A percentile compares a stretch with the other conserved stretches of the same genome.
Evolutionary conservation across 2,329 filamentous ascomycete genomes (phyloP).

Genomic region (Monilinia laxa): DNA sequence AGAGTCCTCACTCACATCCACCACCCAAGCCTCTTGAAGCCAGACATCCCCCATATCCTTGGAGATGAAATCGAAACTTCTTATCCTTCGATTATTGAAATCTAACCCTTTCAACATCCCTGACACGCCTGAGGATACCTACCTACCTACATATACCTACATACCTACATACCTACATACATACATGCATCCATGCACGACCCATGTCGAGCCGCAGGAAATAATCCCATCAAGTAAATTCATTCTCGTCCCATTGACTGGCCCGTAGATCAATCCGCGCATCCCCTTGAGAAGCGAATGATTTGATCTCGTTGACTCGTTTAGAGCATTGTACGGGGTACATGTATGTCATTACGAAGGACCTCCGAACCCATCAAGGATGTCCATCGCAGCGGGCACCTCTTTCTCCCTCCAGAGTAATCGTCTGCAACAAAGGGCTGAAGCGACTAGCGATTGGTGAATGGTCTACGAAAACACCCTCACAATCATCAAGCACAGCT

Average conservation of each 20-base stretch:
- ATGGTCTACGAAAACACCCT: not conserved
- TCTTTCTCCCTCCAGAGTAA: not conserved
- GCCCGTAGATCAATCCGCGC: not conserved
- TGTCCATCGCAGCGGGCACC: not conserved
- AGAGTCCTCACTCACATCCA: too few species aligned
- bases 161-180: not conserved
- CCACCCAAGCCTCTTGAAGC: too few species aligned
- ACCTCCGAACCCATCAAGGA: not conserved
- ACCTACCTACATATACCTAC: constrained; percentile 12
- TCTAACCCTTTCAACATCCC: constrained; percentile 17
- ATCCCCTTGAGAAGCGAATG: not conserved
- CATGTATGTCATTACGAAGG: constrained; percentile 9
- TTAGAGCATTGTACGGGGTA: not conserved
- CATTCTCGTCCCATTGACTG: constrained; percentile 8
- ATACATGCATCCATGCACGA: constrained; percentile 21
- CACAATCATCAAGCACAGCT: not conserved
- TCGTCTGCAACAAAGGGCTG: constrained; percentile 1
- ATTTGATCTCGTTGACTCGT: not conserved
- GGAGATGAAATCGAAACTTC: too few species aligned
- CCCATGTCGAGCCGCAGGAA: constrained; percentile 10
- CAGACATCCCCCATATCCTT: too few species aligned
- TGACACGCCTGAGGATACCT: not conserved
- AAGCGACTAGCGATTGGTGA: not conserved
- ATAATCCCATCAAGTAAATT: constrained; percentile 6
- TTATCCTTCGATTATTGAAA: not conserved